These are phyloP conservation scores for Globisporangium heterothallicum DNA, from an alignment of 352 stramenopile genomes.

Conservation along the genomic window DNA sequence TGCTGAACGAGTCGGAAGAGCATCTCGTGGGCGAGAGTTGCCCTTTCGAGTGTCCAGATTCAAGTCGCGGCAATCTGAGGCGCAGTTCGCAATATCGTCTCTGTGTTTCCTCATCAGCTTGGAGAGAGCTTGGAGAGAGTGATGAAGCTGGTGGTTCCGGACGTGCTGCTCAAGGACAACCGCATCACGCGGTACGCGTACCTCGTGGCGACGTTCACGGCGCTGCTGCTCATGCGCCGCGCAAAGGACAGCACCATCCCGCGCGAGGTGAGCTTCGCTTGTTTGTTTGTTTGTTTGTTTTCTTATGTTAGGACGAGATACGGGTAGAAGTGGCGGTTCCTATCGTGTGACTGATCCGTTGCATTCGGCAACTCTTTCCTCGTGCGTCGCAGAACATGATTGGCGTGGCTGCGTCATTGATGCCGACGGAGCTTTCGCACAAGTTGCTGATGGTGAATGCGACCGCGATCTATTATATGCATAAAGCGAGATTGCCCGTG, in stretches of 20 bases:
- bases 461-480: constrained; percentile 34
- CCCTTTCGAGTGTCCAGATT: no score
- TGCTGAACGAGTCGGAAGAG: no score
- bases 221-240: constrained; percentile 14
- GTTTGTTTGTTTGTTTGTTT: not conserved
- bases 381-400: constrained; percentile 10
- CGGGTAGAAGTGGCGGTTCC: no score
- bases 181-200: constrained; percentile 13
- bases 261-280: constrained; percentile 8
- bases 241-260: constrained; percentile 16
- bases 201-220: constrained; percentile 7
- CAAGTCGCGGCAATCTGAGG: no score
- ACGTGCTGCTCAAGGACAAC: constrained; percentile 4
- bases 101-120: no score
- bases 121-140: no score
- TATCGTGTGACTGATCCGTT: no score
- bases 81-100: no score
- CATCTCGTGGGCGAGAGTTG: no score
- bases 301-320: no score
- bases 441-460: constrained; percentile 46
- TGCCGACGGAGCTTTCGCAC: constrained; percentile 60
- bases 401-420: constrained; percentile 1
- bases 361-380: no score
- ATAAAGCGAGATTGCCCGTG: constrained; percentile 33
- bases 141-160: constrained; percentile 15